Percentiles rank a stretch among this genome's conserved stretches.
Evolutionary conservation across 257 asterid genomes (phyloP).

Genomic region (Penstemon davidsonii): DNA sequence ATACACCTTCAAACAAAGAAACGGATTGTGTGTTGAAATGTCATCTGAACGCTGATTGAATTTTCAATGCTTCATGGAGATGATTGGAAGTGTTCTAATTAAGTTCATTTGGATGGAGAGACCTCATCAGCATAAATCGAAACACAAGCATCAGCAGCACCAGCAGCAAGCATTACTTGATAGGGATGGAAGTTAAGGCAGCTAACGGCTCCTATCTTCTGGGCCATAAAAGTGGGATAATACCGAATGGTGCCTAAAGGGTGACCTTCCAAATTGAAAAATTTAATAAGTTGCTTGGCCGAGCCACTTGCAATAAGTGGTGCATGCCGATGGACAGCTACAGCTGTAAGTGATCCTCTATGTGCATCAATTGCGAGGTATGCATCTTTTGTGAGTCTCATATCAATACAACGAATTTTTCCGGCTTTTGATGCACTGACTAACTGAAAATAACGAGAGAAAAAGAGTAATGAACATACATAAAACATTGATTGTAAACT

Average conservation of each 20-base stretch:
- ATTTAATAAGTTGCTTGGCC: conserved; percentile 86
- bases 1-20: conserved; percentile 34
- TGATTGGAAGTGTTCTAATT: too few relatives aligned
- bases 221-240: conserved; percentile 96
- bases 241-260: conserved; percentile 83
- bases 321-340: conserved; percentile 93
- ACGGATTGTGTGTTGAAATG: not conserved
- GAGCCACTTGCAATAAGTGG: conserved; percentile 94
- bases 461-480: conserved; percentile 10
- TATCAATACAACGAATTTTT: conserved; percentile 76
- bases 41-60: not conserved
- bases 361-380: conserved; percentile 90
- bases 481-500: too few relatives aligned
- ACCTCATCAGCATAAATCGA: conserved; percentile 78
- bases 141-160: conserved; percentile 94
- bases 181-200: conserved; percentile 93
- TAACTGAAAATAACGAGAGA: conserved; percentile 44
- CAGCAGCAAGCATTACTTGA: conserved; percentile 91
- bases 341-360: conserved; percentile 91
- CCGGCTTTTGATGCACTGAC: conserved; percentile 98
- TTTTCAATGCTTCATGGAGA: not conserved
- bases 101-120: conserved; percentile 51
- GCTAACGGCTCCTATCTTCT: conserved; percentile 92
- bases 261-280: conserved; percentile 81
- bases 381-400: conserved; percentile 59